Evolutionary conservation across 2,329 filamentous ascomycete species (phyloP).

Genomic region (Simplicillium aogashimaense): DNA sequence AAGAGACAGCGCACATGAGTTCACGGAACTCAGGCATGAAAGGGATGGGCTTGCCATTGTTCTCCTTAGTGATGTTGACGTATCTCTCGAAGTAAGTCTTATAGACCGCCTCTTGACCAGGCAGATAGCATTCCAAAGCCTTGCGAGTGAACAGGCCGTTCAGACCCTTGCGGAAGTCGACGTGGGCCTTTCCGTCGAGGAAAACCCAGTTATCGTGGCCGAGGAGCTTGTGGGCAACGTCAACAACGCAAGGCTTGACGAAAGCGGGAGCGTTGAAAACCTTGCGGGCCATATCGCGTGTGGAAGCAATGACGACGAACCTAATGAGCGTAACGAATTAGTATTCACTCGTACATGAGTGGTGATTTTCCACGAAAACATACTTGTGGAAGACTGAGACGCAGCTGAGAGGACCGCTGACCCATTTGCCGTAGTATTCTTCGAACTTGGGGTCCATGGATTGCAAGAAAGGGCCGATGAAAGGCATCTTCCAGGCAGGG

Average conservation of each 20-base stretch:
- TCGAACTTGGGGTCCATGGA: constrained; percentile 88
- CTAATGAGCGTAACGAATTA: constrained; percentile 29
- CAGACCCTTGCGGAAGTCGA: constrained; percentile 94
- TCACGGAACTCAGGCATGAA: constrained; percentile 93
- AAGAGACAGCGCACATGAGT: constrained; percentile 88
- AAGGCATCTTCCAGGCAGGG: constrained; percentile 66
- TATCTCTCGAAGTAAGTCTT: constrained; percentile 76
- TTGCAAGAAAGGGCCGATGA: constrained; percentile 92
- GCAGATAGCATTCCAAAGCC: constrained; percentile 80
- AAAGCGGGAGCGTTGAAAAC: constrained; percentile 89
- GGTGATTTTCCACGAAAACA: constrained; percentile 14
- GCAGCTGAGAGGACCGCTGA: constrained; percentile 83
- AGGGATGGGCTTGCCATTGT: constrained; percentile 62
- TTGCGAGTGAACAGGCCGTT: constrained; percentile 90
- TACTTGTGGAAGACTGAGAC: constrained; percentile 99
- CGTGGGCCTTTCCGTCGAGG: constrained; percentile 86
- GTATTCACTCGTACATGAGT: not conserved
- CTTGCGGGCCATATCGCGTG: constrained; percentile 90
- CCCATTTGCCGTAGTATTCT: constrained; percentile 87
- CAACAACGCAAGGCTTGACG: constrained; percentile 94
- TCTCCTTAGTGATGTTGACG: constrained; percentile 62
- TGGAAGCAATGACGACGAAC: constrained; percentile 94
- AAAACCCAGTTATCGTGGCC: constrained; percentile 94
- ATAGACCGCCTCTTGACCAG: constrained; percentile 87
- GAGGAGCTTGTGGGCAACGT: constrained; percentile 86